Percentiles rank a stretch among this genome's conserved stretches.
Evolutionary conservation across 805 yeast genomes (phyloP).

Genomic region (Lachancea thermotolerans): DNA sequence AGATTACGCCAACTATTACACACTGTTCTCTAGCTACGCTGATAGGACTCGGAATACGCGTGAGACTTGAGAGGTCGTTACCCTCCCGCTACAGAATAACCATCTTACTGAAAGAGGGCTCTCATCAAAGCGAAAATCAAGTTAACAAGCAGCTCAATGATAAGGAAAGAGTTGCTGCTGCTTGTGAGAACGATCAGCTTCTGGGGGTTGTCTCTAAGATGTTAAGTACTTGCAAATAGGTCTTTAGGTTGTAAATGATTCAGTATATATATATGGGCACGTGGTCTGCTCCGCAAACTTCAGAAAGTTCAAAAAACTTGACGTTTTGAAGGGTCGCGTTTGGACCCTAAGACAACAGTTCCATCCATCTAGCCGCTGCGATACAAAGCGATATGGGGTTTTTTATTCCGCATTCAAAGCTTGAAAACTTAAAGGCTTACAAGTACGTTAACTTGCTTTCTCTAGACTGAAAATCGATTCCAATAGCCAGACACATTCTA

Average conservation of each 20-base stretch:
- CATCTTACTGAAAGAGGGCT: slow-evolving; percentile 78
- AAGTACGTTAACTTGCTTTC: slow-evolving; percentile 26
- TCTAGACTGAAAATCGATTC: too few species aligned
- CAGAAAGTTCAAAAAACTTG: too few species aligned
- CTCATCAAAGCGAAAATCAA: slow-evolving; percentile 93
- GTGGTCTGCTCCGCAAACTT: too few species aligned
- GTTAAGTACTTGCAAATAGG: slow-evolving; percentile 65
- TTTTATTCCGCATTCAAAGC: slow-evolving; percentile 49
- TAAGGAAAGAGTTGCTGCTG: slow-evolving; percentile 96
- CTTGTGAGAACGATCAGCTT: slow-evolving; percentile 93
- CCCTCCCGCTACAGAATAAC: slow-evolving; percentile 79
- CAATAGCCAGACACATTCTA: neutral
- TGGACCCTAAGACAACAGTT: too few species aligned
- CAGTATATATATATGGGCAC: neutral
- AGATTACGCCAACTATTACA: slow-evolving; percentile 94
- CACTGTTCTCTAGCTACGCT: slow-evolving; percentile 95
- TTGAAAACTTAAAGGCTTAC: slow-evolving; percentile 49
- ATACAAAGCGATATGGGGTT: slow-evolving; percentile 44
- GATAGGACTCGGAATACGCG: slow-evolving; percentile 91
- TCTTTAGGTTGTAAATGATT: neutral
- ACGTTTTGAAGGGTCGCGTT: neutral
- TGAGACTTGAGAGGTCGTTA: slow-evolving; percentile 79
- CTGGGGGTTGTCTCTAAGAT: slow-evolving; percentile 85
- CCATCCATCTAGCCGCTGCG: too few species aligned
- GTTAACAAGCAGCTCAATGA: slow-evolving; percentile 96